Evolutionary conservation across 1,139 yeast genomes (phyloP), one percentile per base, ranked within the genome.

Genomic region (Scheffersomyces insectosa): DNA sequence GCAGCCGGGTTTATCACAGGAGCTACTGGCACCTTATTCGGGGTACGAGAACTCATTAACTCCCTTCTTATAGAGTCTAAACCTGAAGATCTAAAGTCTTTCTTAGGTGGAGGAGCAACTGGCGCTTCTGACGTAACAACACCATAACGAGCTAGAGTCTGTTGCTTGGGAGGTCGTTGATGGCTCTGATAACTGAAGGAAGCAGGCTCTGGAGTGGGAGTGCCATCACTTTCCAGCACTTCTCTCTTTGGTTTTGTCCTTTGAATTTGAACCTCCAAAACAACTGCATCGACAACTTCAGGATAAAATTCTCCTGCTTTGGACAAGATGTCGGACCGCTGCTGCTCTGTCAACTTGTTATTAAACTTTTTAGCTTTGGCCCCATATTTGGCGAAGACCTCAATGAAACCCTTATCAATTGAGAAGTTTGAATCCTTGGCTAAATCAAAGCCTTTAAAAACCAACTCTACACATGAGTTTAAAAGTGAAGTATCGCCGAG

Each of bases 401-500:
- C 72, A 23, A 87, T 70, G 32, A 83, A 70, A 1, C 67, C 71
- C 27, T 70, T 72, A 37, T 76, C 79, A 27, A 84, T 70, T 1
- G 57, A 58, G 37, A 82, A 67, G n/a, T 71, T 52, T 39, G 79
- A 65, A 34, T 79, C 83, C 27, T 67, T 65, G 1, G 90, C 86
- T 41, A 86, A 63, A 50, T 82, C 86, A 41, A 88, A 71, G 0
- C 89, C 83, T 40, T 79, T 77, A 43, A 83, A 76, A 9, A 88
- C 88, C 46, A 88, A 70, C 28, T 75, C 76, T 10, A 88, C 91
- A 68, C 96, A 88, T 1, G 90, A 79, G 32, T 80, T 81, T 37
- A 90, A 70, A 37, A 91, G 70, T 2, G 89, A 84, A 9, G 79
- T 71, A 63, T 91, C 97, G 44, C 91, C 89, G 40, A 91, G 69